These are phyloP conservation scores for Penicillium sp. DNA, from an alignment of 2,329 filamentous ascomycete genomes.

Conservation along the genomic window DNA sequence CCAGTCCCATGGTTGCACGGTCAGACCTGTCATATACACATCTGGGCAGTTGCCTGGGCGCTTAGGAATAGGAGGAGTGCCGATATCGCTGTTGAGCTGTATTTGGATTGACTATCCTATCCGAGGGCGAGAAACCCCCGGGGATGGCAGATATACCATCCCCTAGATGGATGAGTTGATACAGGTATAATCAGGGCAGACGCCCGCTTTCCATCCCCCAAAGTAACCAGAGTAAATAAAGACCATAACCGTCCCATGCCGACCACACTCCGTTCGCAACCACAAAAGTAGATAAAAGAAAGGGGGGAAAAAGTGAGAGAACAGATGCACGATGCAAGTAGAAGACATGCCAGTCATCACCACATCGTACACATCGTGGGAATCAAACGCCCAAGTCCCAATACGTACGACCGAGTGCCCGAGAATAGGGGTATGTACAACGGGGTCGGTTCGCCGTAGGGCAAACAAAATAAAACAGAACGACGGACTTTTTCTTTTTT, in stretches of 20 bases:
- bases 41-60: neutral
- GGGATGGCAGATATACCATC: slow-evolving; percentile 3
- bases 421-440: slow-evolving; percentile 24
- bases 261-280: slow-evolving; percentile 32
- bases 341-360: slow-evolving; percentile 20
- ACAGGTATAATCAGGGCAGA: slow-evolving; percentile 12
- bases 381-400: slow-evolving; percentile 18
- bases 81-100: slow-evolving; percentile 9
- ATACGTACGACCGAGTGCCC: slow-evolving; percentile 22
- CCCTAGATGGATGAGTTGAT: slow-evolving; percentile 13
- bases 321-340: slow-evolving; percentile 22
- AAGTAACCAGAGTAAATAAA: slow-evolving; percentile 16
- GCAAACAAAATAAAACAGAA: slow-evolving; percentile 22
- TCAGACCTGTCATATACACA: slow-evolving; percentile 1
- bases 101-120: slow-evolving; percentile 12
- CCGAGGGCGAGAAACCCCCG: neutral
- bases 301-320: slow-evolving; percentile 19
- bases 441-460: slow-evolving; percentile 25
- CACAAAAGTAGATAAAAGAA: slow-evolving; percentile 20
- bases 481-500: slow-evolving; percentile 33
- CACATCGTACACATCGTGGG: slow-evolving; percentile 28
- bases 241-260: slow-evolving; percentile 30
- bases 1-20: neutral
- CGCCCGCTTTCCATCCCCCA: neutral
- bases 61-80: neutral